These are phyloP conservation scores for Juglanconis sp. DNA, from an alignment of 2,329 filamentous ascomycete species.

Conservation along the genomic window DNA sequence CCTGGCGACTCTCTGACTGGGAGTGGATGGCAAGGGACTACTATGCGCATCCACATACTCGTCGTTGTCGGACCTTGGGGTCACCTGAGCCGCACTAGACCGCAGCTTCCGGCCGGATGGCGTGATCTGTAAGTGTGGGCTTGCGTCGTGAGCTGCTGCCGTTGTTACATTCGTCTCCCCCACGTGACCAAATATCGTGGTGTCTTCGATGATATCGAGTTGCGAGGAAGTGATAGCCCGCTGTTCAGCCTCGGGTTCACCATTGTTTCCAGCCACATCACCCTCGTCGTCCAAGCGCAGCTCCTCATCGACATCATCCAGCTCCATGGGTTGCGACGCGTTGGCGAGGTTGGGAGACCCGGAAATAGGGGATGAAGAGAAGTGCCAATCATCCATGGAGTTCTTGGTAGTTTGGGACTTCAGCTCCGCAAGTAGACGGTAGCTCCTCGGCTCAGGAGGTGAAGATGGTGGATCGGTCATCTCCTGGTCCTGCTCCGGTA, in stretches of 20 bases:
- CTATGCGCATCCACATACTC: constrained; percentile 48
- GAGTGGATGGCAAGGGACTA: constrained; percentile 35
- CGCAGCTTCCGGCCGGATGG: constrained; percentile 7
- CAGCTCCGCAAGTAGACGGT: constrained; percentile 51
- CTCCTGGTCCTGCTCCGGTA: constrained; percentile 45
- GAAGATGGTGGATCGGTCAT: constrained; percentile 56
- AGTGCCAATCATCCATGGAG: constrained; percentile 47
- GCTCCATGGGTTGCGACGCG: constrained; percentile 22
- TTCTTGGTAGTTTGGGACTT: constrained; percentile 43
- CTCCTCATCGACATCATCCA: constrained; percentile 20
- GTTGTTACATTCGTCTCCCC: neutral
- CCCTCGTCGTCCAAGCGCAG: constrained; percentile 19
- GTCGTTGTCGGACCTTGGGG: constrained; percentile 43
- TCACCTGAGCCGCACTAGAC: constrained; percentile 28
- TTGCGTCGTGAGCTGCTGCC: neutral
- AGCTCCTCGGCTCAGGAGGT: constrained; percentile 52
- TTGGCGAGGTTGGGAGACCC: constrained; percentile 44
- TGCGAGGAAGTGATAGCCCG: neutral
- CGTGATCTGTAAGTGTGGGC: neutral
- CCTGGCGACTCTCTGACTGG: constrained; percentile 23
- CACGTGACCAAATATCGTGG: neutral
- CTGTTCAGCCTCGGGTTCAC: neutral
- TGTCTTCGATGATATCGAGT: constrained; percentile 8
- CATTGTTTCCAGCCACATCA: neutral
- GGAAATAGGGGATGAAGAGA: constrained; percentile 53